Conservation (phyloP, 768 basidiomycete species). For the Lentinula raphanica region DNA sequence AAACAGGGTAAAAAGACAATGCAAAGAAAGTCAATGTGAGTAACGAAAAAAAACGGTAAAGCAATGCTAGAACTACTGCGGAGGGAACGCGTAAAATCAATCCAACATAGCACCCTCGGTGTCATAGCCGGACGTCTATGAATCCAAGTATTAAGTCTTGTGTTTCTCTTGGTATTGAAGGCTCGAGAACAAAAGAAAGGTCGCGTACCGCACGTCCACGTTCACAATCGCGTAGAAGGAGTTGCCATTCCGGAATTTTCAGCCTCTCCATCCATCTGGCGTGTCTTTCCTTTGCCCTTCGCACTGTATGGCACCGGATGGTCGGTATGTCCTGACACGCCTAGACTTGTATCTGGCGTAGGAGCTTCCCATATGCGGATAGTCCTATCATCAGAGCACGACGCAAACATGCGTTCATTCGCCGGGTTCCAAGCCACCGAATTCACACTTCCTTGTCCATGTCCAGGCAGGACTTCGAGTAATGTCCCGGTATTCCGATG, state of each 20-base stretch:
- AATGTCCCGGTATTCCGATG: slow-evolving; percentile 79
- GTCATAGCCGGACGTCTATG: no score
- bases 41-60: neutral
- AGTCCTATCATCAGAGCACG: slow-evolving; percentile 88
- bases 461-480: slow-evolving; percentile 85
- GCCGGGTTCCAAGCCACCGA: slow-evolving; percentile 94
- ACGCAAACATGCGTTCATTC: slow-evolving; percentile 90
- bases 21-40: neutral
- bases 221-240: slow-evolving; percentile 7
- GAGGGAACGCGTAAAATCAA: neutral
- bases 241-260: slow-evolving; percentile 15
- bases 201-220: neutral
- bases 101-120: neutral
- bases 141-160: neutral
- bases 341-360: slow-evolving; percentile 13
- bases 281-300: slow-evolving; percentile 63
- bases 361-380: slow-evolving; percentile 86
- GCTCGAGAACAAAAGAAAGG: neutral
- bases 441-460: slow-evolving; percentile 88
- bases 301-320: slow-evolving; percentile 30
- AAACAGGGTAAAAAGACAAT: neutral
- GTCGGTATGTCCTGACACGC: slow-evolving; percentile 5
- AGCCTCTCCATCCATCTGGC: slow-evolving; percentile 37
- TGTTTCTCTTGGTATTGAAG: neutral
- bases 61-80: neutral